Base-by-base conservation (phyloP, 768 basidiomycete genomes). In the Termitomyces sp. region DNA sequence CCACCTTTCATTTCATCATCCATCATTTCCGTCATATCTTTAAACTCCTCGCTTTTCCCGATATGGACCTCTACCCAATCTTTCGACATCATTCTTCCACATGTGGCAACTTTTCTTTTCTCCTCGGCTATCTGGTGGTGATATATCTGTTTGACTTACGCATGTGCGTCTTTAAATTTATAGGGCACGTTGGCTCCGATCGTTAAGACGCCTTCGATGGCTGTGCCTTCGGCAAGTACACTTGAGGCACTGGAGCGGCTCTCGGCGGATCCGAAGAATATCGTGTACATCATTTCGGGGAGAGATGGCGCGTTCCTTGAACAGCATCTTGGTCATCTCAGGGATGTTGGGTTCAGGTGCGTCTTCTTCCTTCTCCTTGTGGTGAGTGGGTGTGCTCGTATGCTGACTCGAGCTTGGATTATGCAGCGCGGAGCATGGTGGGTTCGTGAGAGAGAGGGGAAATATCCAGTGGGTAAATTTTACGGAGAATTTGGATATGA, bases 261-360 rank as follows among this genome's bases (percentile, higher is more conserved):
- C 37, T 75, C 88, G 1, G 74, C 77, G 16, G 95, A 98, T 71
- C 92, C 95, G 24, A 79, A 79, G 67, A 99, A 99, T 73, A 64
- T 97, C 45, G 95, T 98, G 55, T 98, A 94, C 76, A 94, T 99
- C 72, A 97, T 99, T 71, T 97, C 95, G 0, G 96, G 96, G 1
- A 92, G 96, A 31, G 96, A 98, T 70, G 87, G 88, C 53, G 89
- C 76, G 54, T 99, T 99, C 82, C 78, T 99, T 16, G 91, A 94
- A 68, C 82, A 89, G 66, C 94, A 98, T 68, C 81, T 98, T 22
- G 96, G 95, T 1, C 88, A 93, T 71, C 77, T 99, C 58, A 73
- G 75, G 63, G 79, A 82, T 50, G 78, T 99, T 7, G 96, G 96
- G 13, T 90, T 98, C 81, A 90, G 62, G 62, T 63, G 22, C 0